phyloP scores from a whole-genome alignment of 2,329 filamentous ascomycete genomes.

The Thelonectria blattea region DNA sequence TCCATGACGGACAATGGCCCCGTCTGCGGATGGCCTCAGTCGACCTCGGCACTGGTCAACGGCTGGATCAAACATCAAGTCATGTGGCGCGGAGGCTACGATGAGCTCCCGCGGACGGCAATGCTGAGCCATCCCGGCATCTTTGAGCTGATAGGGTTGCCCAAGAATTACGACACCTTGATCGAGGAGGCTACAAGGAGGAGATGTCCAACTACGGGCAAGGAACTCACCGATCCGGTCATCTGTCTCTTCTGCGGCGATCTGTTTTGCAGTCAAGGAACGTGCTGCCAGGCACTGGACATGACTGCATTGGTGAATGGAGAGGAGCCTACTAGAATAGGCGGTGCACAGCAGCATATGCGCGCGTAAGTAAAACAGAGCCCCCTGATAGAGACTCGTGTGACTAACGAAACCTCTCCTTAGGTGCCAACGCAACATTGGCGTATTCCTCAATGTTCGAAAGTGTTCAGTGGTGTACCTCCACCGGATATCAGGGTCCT shows the following conservation, averaged over 20 bases:
- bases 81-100: slow-evolving; percentile 44
- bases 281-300: slow-evolving; percentile 80
- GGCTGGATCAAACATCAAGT: slow-evolving; percentile 78
- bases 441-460: slow-evolving; percentile 95
- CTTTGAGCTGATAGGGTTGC: slow-evolving; percentile 90
- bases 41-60: slow-evolving; percentile 53
- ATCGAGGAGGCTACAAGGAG: slow-evolving; percentile 89
- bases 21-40: slow-evolving; percentile 56
- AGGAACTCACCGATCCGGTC: slow-evolving; percentile 87
- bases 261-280: slow-evolving; percentile 94
- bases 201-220: slow-evolving; percentile 86
- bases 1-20: slow-evolving; percentile 56
- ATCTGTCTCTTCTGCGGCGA: slow-evolving; percentile 95
- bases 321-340: slow-evolving; percentile 60
- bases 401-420: slow-evolving; percentile 9
- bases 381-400: not conserved
- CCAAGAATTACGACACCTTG: slow-evolving; percentile 88
- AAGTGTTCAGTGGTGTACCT: slow-evolving; percentile 93
- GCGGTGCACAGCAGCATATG: slow-evolving; percentile 92
- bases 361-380: slow-evolving; percentile 65
- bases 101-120: slow-evolving; percentile 49
- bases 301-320: slow-evolving; percentile 45
- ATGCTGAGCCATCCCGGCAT: slow-evolving; percentile 82
- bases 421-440: slow-evolving; percentile 87
- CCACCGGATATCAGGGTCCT: slow-evolving; percentile 82